Evolutionary conservation across 768 basidiomycete species (phyloP), one percentile per base, ranked within the genome.

Genomic region (Tylopilus intermedius): DNA sequence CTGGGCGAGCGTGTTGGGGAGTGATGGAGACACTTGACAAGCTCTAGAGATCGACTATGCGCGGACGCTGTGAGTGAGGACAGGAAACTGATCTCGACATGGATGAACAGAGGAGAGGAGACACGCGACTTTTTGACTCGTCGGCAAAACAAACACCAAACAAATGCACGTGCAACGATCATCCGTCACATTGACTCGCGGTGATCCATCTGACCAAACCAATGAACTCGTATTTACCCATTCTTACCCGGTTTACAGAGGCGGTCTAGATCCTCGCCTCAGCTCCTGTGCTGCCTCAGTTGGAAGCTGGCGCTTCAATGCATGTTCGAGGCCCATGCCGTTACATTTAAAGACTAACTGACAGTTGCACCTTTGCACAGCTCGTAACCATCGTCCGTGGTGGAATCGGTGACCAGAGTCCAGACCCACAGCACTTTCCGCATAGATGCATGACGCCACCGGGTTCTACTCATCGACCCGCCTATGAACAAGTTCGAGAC

Each of bases 21-120:
- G 21, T 30, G 51, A 67, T 50, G 22, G 49, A 53, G 57, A 54
- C 53, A 60, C 63, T 61, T 48, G 60, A 45, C 40, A 55, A 38
- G 26, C 30, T 33, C 26, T 4, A 30, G 44, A 49, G 49, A 56
- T 6, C 42, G 56, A 50, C 51, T 44, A 39, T 2, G 44, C 8
- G 8, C 1, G 27, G 45, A 27, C 11, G 33, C 6, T 8, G 8
- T 26, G 35, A 39, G 55, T 57, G 14, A 42, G 33, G 8, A 40
- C 14, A 48, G 7, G 43, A 5, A 43, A 3, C 24, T 24, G 24
- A 24, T 3, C 24, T 24, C 24, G 15, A 42, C 48, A 58, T 43
- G 49, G 37, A 5, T 13, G 26, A 18, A 18, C 18, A 18, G 18
- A 18, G 18, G 18, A 18, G 18, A 18, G 18, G 18, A 18, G 18